Conservation (phyloP, 176 grass and related monocot genomes). For the Ampelocalamus luodianensis region DNA sequence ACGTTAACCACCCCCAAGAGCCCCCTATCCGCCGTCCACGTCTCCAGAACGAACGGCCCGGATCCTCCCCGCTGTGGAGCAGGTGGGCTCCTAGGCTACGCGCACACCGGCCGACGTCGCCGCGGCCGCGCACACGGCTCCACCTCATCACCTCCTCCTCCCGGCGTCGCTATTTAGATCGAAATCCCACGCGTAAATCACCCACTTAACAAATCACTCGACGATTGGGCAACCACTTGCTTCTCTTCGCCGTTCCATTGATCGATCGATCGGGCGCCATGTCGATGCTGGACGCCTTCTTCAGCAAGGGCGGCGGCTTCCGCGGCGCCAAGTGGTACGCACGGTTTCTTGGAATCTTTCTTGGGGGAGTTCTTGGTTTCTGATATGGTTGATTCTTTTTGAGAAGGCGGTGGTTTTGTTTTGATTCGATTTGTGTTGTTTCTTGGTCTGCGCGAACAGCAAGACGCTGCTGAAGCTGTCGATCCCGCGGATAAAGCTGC, state of each 20-base stretch:
- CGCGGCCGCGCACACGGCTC: background rate
- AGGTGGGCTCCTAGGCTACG: constrained; percentile 31
- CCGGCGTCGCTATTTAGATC: constrained; percentile 19
- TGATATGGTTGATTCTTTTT: background rate
- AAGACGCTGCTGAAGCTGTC: constrained; percentile 98
- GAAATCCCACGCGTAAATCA: background rate
- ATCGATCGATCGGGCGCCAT: constrained; percentile 42
- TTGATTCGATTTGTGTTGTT: background rate
- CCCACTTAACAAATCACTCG: background rate
- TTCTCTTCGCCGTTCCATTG: background rate
- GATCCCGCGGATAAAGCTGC: constrained; percentile 94
- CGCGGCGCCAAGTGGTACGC: constrained; percentile 81
- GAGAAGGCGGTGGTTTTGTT: background rate
- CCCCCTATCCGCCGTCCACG: background rate
- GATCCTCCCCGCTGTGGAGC: constrained; percentile 19
- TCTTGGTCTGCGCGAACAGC: constrained; percentile 39
- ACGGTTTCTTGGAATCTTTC: background rate
- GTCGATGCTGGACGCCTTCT: constrained; percentile 97
- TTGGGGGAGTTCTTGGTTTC: background rate
- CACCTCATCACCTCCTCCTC: background rate
- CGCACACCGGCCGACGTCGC: constrained; percentile 31
- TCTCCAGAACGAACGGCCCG: background rate
- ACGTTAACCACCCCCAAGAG: background rate
- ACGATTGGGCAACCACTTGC: background rate
- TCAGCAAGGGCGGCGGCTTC: constrained; percentile 74